Conservation (phyloP, 805 yeast genomes). For the Saccharomycopsis sp. region DNA sequence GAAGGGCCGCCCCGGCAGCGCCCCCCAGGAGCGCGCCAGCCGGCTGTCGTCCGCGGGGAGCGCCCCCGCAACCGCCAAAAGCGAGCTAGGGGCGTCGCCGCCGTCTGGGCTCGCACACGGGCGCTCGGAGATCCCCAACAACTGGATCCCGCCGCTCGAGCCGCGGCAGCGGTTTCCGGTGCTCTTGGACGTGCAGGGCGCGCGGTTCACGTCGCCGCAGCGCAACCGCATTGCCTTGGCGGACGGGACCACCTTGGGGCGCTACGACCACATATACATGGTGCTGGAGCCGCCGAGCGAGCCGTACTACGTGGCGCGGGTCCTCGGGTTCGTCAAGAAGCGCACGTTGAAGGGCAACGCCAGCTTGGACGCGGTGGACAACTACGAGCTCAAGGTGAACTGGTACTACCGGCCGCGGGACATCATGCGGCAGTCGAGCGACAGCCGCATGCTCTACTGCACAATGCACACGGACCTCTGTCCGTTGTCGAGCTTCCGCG, state of each 20-base stretch:
- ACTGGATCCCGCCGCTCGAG: slow-evolving; percentile 17
- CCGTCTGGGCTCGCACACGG: not conserved
- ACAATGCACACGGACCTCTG: slow-evolving; percentile 84
- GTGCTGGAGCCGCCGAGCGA: slow-evolving; percentile 91
- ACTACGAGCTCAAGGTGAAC: slow-evolving; percentile 62
- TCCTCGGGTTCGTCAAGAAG: slow-evolving; percentile 61
- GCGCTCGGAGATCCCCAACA: slow-evolving; percentile 15
- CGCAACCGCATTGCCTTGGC: slow-evolving; percentile 16
- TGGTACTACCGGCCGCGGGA: slow-evolving; percentile 92
- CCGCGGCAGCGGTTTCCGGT: slow-evolving; percentile 7
- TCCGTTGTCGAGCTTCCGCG: slow-evolving; percentile 69
- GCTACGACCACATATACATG: slow-evolving; percentile 65
- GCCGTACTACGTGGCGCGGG: slow-evolving; percentile 83
- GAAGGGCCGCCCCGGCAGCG: too few species aligned
- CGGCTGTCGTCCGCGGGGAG: not conserved
- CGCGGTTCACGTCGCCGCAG: slow-evolving; percentile 2
- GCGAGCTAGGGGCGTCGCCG: not conserved
- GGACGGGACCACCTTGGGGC: slow-evolving; percentile 22
- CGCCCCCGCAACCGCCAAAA: not conserved
- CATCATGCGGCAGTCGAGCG: slow-evolving; percentile 57
- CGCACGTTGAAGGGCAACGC: slow-evolving; percentile 24
- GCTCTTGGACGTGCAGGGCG: slow-evolving; percentile 4
- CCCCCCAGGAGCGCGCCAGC: not conserved
- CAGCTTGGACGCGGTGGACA: slow-evolving; percentile 40
- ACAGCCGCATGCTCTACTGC: slow-evolving; percentile 72